Conservation (phyloP, 2,329 filamentous ascomycete species). For the Aspergillus sp. region DNA sequence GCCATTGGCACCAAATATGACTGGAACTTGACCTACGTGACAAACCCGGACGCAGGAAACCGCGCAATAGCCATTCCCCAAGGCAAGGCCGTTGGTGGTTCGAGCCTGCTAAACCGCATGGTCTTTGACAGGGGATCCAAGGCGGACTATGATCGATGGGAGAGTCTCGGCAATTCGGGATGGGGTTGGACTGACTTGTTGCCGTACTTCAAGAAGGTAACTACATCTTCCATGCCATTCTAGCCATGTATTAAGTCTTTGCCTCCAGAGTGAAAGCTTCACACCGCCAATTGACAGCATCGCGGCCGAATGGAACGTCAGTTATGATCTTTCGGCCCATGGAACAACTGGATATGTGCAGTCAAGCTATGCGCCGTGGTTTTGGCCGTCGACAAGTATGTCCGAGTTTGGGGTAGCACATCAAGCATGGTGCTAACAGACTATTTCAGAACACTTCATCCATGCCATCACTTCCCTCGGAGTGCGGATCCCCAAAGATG, state of each 20-base stretch:
- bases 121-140: constrained; percentile 1
- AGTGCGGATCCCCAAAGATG: constrained; percentile 1
- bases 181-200: constrained; percentile 4
- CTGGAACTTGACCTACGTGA: constrained; percentile 9
- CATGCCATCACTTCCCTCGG: neutral
- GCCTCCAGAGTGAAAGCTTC: constrained; percentile 8
- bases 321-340: constrained; percentile 2
- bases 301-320: neutral
- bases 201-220: constrained; percentile 8
- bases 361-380: constrained; percentile 6
- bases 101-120: constrained; percentile 7
- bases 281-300: neutral
- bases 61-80: constrained; percentile 3
- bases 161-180: constrained; percentile 1
- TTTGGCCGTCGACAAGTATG: constrained; percentile 5
- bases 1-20: constrained; percentile 6
- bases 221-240: neutral
- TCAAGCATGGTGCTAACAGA: neutral
- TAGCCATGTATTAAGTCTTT: neutral
- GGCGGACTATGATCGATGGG: constrained; percentile 6
- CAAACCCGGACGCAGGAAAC: constrained; percentile 1
- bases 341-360: constrained; percentile 2
- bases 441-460: constrained; percentile 1
- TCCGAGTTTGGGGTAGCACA: neutral
- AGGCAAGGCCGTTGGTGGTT: constrained; percentile 7